Conservation (phyloP, 345 rosid species). For the Cardamine resedifolia region DNA sequence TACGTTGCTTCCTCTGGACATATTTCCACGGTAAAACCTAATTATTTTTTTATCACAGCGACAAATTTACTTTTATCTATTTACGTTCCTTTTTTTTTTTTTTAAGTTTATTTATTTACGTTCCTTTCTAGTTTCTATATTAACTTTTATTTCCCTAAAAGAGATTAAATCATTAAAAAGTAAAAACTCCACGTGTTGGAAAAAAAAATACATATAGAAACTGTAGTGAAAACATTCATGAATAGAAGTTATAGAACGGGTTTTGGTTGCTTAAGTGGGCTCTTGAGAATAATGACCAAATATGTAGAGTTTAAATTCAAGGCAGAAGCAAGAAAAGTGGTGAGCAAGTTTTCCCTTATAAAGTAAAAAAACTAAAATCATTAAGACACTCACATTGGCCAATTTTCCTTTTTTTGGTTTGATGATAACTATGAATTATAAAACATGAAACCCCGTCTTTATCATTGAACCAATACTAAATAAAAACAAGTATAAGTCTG, state of each 20-base stretch:
- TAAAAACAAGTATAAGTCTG: no score
- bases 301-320: not conserved
- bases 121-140: not conserved
- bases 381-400: not conserved
- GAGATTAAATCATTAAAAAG: not conserved
- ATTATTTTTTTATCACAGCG: not conserved
- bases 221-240: not conserved
- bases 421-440: not conserved
- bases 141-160: not conserved
- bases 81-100: not conserved
- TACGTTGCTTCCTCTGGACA: not conserved
- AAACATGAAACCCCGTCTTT: not conserved
- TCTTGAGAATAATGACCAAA: not conserved
- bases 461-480: not conserved
- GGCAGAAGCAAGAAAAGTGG: not conserved
- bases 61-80: not conserved
- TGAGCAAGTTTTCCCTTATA: not conserved
- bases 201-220: not conserved
- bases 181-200: not conserved
- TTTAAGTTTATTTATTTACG: no score
- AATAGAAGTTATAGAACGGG: not conserved
- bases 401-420: not conserved
- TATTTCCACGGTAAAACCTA: not conserved
- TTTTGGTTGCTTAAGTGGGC: not conserved
- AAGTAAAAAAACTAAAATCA: not conserved